Base-by-base conservation (phyloP, 2,329 filamentous ascomycete genomes). In the Trichophyton equinum region DNA sequence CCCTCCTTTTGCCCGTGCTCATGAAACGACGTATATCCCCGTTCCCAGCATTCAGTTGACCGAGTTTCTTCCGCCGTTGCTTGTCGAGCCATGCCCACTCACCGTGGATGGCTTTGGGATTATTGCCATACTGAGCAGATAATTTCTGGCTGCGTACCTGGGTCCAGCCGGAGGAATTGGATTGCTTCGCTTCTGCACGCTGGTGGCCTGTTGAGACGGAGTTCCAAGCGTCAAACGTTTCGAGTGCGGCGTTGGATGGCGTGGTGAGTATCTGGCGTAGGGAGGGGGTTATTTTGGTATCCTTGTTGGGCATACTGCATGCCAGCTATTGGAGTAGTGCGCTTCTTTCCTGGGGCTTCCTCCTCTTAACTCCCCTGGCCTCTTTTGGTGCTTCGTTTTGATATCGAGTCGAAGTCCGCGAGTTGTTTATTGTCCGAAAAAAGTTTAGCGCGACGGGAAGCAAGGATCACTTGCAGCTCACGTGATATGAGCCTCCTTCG, bases 1-100 rank as follows among this genome's bases (percentile, higher is more conserved):
- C 13, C 11, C 74, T 67, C 65, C 75, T 76, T 65, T 73, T 72
- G n/a, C 72, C 74, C 33, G 33, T 38, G 1, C 69, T 72, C 69
- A 79, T 76, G 65, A 82, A 74, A 9, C 73, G 75, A 61, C 77
- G 75, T 58, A 78, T 77, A 71, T 59, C 57, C 47, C 57, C 40
- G 20, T 49, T 49, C 42, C 44, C 44, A 47, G 20, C 42, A 46
- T 36, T 49, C n/a, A 33, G 33, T 36, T 6, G 40, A 5, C 44
- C 36, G 9, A 20, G 22, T 38, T 40, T 53, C 47, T 47, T 38
- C 40, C 25, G 30, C n/a, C 58, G 25, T 42, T 20, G n/a, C 18
- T 47, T 44, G 25, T 42, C 40, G 5, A 30, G 36, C 33, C 40
- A 53, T 42, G 20, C 68, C 64, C 58, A 70, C 68, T 27, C 42